Evolutionary conservation across 495 filamentous ascomycete species (phyloP).

Genomic region (Friedmanniomyces endolithicus): DNA sequence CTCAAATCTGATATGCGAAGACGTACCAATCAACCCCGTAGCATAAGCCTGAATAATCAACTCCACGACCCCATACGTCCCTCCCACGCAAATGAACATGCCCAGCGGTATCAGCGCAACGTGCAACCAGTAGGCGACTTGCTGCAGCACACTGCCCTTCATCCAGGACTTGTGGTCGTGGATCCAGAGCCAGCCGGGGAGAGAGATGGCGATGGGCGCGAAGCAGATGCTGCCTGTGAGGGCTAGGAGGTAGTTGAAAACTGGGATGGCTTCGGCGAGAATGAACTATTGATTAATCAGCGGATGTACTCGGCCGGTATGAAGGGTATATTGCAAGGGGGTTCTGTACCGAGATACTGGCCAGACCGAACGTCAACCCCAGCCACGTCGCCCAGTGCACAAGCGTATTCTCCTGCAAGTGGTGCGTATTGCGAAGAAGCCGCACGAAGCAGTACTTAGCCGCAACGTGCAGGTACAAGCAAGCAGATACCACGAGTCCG

Average conservation of each 20-base stretch:
- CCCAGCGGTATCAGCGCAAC: conserved; percentile 24
- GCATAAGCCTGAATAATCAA: conserved; percentile 31
- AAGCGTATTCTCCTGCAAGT: conserved; percentile 28
- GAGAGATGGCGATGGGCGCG: conserved; percentile 25
- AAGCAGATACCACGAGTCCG: conserved; percentile 17
- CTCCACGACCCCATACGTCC: conserved; percentile 29
- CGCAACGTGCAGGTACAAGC: conserved; percentile 21
- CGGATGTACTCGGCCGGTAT: too few species aligned
- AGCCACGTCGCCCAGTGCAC: conserved; percentile 29
- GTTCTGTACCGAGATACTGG: conserved; percentile 14
- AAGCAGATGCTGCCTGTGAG: conserved; percentile 27
- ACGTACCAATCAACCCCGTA: conserved; percentile 23
- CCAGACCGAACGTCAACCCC: conserved; percentile 22
- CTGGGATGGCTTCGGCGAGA: conserved; percentile 28
- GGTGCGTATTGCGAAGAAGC: conserved; percentile 26
- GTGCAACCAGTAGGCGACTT: conserved; percentile 21
- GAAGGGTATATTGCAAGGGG: too few species aligned
- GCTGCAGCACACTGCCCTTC: conserved; percentile 21
- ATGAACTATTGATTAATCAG: too few species aligned
- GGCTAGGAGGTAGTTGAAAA: conserved; percentile 30
- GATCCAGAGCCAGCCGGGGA: conserved; percentile 39
- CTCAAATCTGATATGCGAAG: background rate
- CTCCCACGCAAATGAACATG: conserved; percentile 27
- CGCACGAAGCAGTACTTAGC: conserved; percentile 33
- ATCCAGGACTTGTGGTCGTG: conserved; percentile 33